A percentile compares a stretch with the other conserved stretches of the same genome.
Evolutionary conservation across 106 monocot genomes (phyloP).

Genomic region (Narthecium ossifragum): DNA sequence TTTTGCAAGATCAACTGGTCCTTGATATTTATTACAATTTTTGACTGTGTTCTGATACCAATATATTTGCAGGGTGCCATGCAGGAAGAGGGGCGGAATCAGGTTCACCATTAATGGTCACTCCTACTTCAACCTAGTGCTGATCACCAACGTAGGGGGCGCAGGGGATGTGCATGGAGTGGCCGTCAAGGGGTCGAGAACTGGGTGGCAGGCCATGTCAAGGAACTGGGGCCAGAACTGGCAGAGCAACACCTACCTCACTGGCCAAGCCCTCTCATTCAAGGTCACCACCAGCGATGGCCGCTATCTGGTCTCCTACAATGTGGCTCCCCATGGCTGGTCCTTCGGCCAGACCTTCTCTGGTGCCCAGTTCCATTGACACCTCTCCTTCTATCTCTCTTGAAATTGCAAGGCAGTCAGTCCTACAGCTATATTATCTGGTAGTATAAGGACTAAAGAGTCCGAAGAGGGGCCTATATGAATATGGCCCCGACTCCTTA

Average conservation of each 20-base stretch:
- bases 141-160: conserved; percentile 54
- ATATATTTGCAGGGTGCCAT: conserved; percentile 32
- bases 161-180: conserved; percentile 45
- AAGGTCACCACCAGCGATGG: conserved; percentile 41
- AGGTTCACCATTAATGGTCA: conserved; percentile 65
- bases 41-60: background rate
- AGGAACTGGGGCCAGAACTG: conserved; percentile 72
- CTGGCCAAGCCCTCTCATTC: conserved; percentile 48
- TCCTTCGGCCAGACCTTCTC: conserved; percentile 56
- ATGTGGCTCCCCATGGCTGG: conserved; percentile 47
- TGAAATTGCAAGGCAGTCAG: background rate
- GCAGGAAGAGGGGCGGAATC: conserved; percentile 51
- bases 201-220: conserved; percentile 58
- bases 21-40: no score
- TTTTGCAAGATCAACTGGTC: no score
- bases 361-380: conserved; percentile 39
- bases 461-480: conserved; percentile 3
- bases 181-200: conserved; percentile 37
- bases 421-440: background rate
- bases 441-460: background rate
- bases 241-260: conserved; percentile 43
- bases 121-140: conserved; percentile 64
- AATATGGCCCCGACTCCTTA: background rate
- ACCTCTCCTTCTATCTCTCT: background rate
- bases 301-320: conserved; percentile 36